These are phyloP conservation scores for Geotrichum armillariae DNA, from an alignment of 1,139 yeast species.

Conservation along the genomic window DNA sequence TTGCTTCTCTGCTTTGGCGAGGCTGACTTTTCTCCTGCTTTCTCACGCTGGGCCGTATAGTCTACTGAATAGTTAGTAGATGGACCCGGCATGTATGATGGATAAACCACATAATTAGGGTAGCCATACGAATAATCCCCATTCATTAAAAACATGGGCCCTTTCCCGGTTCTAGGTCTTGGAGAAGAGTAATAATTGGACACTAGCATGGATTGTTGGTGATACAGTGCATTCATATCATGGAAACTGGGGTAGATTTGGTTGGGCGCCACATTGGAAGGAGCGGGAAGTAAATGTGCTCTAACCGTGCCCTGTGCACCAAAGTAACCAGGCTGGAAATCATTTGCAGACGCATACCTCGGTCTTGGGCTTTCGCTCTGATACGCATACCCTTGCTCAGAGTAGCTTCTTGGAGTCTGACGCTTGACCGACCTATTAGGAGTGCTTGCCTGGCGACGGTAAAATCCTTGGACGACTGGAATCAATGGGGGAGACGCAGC, in stretches of 20 bases:
- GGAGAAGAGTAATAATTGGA: slow-evolving; percentile 8
- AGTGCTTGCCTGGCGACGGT: slow-evolving; percentile 12
- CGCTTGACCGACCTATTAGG: slow-evolving; percentile 6
- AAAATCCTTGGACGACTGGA: slow-evolving; percentile 6
- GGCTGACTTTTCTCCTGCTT: not conserved
- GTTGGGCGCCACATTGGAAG: slow-evolving; percentile 7
- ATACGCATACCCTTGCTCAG: slow-evolving; percentile 14
- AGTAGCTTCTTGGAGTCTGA: slow-evolving; percentile 15
- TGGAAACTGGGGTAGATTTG: slow-evolving; percentile 19
- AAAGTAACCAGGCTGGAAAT: slow-evolving; percentile 7
- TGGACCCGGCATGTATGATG: slow-evolving; percentile 9
- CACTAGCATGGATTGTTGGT: slow-evolving; percentile 13
- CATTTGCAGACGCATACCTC: slow-evolving; percentile 15
- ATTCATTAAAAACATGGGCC: slow-evolving; percentile 7
- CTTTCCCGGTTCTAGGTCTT: not conserved
- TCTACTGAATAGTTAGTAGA: slow-evolving; percentile 9
- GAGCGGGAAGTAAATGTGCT: slow-evolving; percentile 16
- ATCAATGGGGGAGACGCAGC: slow-evolving; percentile 23
- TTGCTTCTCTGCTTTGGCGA: not conserved
- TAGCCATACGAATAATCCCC: slow-evolving; percentile 17
- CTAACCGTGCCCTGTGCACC: slow-evolving; percentile 7
- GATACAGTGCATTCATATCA: slow-evolving; percentile 19
- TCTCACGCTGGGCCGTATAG: not conserved
- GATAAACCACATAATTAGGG: slow-evolving; percentile 13
- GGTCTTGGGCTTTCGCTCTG: slow-evolving; percentile 14